phyloP scores from a whole-genome alignment of 768 basidiomycete genomes.

The Melanogaster broomeanus region DNA sequence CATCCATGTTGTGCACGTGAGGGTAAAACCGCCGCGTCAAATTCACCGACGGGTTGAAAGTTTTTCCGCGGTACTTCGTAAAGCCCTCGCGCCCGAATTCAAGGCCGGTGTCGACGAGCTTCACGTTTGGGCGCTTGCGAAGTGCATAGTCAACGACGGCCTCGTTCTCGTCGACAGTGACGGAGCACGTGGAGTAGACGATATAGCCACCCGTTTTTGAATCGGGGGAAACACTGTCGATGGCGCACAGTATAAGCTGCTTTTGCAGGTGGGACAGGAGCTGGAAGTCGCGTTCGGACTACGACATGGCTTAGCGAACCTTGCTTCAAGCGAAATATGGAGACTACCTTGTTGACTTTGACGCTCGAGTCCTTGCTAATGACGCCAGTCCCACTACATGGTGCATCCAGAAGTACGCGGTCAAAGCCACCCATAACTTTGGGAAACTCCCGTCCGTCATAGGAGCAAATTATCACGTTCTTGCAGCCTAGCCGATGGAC shows the following conservation, averaged over 20 bases:
- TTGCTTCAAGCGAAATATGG: neutral
- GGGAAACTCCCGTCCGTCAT: constrained; percentile 97
- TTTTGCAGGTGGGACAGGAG: constrained; percentile 98
- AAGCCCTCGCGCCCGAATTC: constrained; percentile 94
- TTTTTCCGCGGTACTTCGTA: constrained; percentile 88
- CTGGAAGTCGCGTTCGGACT: constrained; percentile 95
- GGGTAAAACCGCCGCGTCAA: constrained; percentile 92
- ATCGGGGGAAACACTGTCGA: constrained; percentile 89
- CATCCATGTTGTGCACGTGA: constrained; percentile 99
- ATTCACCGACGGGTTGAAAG: constrained; percentile 74
- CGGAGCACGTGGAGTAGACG: constrained; percentile 98
- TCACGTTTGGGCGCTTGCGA: constrained; percentile 89
- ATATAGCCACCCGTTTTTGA: constrained; percentile 92
- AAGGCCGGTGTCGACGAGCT: constrained; percentile 89
- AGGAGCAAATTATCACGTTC: constrained; percentile 95
- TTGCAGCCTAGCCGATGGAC: constrained; percentile 97
- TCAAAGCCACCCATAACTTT: constrained; percentile 99
- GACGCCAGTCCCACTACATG: constrained; percentile 97
- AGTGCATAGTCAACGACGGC: constrained; percentile 97
- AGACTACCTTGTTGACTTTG: constrained; percentile 91
- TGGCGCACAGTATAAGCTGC: constrained; percentile 96
- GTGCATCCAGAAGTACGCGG: constrained; percentile 94
- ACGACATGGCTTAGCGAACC: constrained; percentile 5
- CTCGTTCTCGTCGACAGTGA: constrained; percentile 98
- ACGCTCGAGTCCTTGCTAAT: constrained; percentile 98